A percentile compares a stretch with the other conserved stretches of the same genome.
Evolutionary conservation across 192 early-diverging fungal species (phyloP).

Genomic region (Dimargaris xerosporica): DNA sequence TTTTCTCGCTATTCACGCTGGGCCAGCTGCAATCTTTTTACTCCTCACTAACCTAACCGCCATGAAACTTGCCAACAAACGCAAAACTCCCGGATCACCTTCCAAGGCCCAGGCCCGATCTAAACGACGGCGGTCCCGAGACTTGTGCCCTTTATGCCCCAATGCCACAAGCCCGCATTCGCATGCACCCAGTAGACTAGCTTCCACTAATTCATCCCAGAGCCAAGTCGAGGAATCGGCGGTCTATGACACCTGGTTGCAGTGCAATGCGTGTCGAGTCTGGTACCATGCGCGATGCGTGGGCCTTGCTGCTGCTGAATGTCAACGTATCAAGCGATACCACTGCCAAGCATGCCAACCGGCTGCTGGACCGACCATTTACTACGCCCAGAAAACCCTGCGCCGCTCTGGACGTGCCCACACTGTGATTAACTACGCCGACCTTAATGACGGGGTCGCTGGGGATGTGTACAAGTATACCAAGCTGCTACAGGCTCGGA

Average conservation of each 20-base stretch:
- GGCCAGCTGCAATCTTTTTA: too few relatives aligned
- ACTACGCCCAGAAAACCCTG: neutral
- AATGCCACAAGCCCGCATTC: too few relatives aligned
- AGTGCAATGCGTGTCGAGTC: neutral
- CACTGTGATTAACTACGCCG: constrained; percentile 55
- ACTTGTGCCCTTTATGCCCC: too few relatives aligned
- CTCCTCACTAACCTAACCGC: too few relatives aligned
- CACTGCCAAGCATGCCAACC: neutral
- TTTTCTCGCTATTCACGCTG: too few relatives aligned
- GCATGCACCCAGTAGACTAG: too few relatives aligned
- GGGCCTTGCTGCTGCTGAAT: neutral
- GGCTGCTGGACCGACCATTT: neutral
- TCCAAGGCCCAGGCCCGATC: too few relatives aligned
- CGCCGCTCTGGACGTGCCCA: constrained; percentile 25
- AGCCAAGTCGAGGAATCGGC: too few relatives aligned
- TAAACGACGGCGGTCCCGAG: too few relatives aligned
- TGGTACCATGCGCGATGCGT: neutral
- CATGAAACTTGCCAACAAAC: too few relatives aligned
- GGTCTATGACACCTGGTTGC: neutral
- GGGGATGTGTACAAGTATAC: constrained; percentile 58
- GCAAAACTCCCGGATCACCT: too few relatives aligned
- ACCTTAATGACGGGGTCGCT: constrained; percentile 45
- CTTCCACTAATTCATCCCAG: too few relatives aligned
- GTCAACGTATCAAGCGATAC: neutral
- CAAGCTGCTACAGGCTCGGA: constrained; percentile 42